Conservation (phyloP, 2,329 filamentous ascomycete species). For the Scedosporium boydii region DNA sequence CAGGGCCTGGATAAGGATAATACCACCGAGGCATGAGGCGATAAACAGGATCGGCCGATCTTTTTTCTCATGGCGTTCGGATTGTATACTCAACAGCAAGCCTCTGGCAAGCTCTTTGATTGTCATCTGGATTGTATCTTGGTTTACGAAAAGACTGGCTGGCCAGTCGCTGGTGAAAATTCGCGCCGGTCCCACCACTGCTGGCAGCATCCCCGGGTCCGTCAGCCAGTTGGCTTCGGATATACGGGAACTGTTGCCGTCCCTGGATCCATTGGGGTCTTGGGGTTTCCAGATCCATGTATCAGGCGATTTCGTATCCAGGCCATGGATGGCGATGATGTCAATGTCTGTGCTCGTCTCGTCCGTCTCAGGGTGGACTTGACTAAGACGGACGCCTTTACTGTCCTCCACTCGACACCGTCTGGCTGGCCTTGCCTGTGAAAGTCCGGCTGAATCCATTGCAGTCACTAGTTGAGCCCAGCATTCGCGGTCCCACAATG, state of each 20-base stretch:
- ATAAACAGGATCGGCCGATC: conserved; percentile 20
- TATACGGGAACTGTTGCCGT: background rate
- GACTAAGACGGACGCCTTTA: too few species aligned
- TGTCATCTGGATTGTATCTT: conserved; percentile 11
- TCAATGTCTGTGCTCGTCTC: too few species aligned
- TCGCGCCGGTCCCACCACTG: conserved; percentile 10
- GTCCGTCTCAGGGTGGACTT: too few species aligned
- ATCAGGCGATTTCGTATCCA: conserved; percentile 19
- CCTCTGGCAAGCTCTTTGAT: conserved; percentile 13
- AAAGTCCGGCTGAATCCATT: too few species aligned
- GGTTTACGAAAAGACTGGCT: conserved; percentile 13
- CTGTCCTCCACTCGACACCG: too few species aligned
- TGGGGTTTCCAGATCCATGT: conserved; percentile 17
- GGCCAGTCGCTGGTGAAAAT: conserved; percentile 21
- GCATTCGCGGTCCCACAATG: too few species aligned
- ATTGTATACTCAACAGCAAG: conserved; percentile 15
- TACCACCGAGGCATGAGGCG: conserved; percentile 23
- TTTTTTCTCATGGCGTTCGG: background rate
- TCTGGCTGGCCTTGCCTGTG: too few species aligned
- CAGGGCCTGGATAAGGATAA: conserved; percentile 20
- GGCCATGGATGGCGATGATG: conserved; percentile 26
- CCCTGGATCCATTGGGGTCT: background rate
- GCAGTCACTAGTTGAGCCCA: too few species aligned
- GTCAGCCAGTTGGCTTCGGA: conserved; percentile 17
- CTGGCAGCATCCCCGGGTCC: conserved; percentile 16